Percentiles rank a stretch among this genome's conserved stretches.
phyloP scores from a whole-genome alignment of 140 eudicot species.

The Artemisia princeps region DNA sequence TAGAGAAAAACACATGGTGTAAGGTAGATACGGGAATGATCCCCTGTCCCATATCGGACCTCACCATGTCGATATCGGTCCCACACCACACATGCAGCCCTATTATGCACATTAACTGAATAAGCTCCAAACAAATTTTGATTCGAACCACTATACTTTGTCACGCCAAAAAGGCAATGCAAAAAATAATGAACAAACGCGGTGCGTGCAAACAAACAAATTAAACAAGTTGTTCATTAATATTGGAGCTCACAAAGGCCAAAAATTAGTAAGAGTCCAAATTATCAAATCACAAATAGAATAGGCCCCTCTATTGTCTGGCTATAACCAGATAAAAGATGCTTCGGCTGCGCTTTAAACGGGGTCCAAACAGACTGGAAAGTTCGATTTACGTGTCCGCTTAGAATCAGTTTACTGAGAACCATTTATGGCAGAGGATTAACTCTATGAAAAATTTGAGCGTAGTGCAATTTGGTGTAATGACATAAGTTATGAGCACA shows the following conservation, averaged over 20 bases:
- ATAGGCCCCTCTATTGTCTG: slow-evolving; percentile 30
- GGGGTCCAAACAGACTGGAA: slow-evolving; percentile 27
- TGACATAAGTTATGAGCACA: slow-evolving; percentile 2
- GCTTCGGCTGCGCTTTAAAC: slow-evolving; percentile 17
- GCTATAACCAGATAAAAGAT: slow-evolving; percentile 33
- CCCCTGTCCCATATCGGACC: slow-evolving; percentile 18
- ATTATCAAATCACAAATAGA: slow-evolving; percentile 27
- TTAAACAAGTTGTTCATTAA: slow-evolving; percentile 18
- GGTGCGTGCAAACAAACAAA: slow-evolving; percentile 20
- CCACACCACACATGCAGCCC: slow-evolving; percentile 34
- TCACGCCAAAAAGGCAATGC: slow-evolving; percentile 21
- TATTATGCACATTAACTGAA: slow-evolving; percentile 29
- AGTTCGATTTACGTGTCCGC: slow-evolving; percentile 5
- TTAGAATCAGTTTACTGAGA: slow-evolving; percentile 3
- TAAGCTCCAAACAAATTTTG: slow-evolving; percentile 22
- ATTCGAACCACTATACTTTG: slow-evolving; percentile 26
- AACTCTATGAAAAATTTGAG: not conserved
- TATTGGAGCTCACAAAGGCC: slow-evolving; percentile 18
- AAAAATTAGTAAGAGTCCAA: slow-evolving; percentile 25
- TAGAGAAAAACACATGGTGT: slow-evolving; percentile 13
- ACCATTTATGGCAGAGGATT: not conserved
- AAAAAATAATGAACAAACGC: not conserved
- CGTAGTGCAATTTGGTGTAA: slow-evolving; percentile 1
- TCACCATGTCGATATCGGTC: slow-evolving; percentile 19
- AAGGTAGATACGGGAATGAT: slow-evolving; percentile 26